Evolutionary conservation across 2,329 filamentous ascomycete species (phyloP).

Genomic region (Drechslerella stenobrocha): DNA sequence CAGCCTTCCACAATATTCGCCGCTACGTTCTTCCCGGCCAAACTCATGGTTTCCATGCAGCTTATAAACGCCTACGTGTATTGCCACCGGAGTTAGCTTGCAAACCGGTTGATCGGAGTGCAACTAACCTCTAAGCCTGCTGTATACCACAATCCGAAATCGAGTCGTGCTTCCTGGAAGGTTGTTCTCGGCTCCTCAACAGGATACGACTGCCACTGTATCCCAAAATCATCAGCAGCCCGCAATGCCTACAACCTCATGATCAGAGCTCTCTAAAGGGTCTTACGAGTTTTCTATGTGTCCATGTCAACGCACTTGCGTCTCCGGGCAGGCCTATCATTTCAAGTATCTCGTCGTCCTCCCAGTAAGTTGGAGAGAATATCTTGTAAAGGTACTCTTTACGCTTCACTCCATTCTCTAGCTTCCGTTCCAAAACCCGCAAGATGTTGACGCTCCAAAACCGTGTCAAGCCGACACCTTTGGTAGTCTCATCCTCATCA

Average conservation of each 20-base stretch:
- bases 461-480: constrained; percentile 70
- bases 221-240: constrained; percentile 51
- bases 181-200: constrained; percentile 79
- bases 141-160: constrained; percentile 69
- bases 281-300: constrained; percentile 50
- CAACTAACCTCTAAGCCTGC: constrained; percentile 58
- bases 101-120: too few species aligned
- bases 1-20: constrained; percentile 69
- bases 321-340: constrained; percentile 53
- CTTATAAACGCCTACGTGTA: constrained; percentile 88
- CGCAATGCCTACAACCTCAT: constrained; percentile 51
- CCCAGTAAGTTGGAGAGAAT: constrained; percentile 63
- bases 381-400: constrained; percentile 69
- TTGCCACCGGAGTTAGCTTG: neutral
- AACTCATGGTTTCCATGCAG: constrained; percentile 92
- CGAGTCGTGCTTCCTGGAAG: constrained; percentile 78
- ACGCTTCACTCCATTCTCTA: constrained; percentile 58
- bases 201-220: constrained; percentile 80
- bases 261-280: constrained; percentile 44
- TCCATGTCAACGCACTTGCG: constrained; percentile 49
- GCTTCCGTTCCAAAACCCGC: constrained; percentile 64
- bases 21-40: constrained; percentile 88
- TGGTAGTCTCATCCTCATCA: constrained; percentile 55
- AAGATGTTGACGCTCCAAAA: constrained; percentile 88
- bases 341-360: constrained; percentile 49